Conservation (phyloP, 345 rosid species). For the Lepidium sativum region DNA sequence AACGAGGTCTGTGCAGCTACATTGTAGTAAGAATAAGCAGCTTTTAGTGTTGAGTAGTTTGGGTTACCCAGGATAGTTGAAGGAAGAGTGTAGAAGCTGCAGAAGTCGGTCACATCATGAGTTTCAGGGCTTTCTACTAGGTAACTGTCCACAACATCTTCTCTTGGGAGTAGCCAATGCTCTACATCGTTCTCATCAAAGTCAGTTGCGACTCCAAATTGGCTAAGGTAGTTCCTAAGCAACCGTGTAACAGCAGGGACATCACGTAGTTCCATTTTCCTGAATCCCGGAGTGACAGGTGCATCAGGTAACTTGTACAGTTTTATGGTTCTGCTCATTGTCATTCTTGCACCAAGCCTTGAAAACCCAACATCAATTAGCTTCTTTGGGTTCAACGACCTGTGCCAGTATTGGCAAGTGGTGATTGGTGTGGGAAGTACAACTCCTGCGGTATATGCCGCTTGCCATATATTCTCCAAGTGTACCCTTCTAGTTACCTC, state of each 20-base stretch:
- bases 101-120: slow-evolving; percentile 80
- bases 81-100: slow-evolving; percentile 96
- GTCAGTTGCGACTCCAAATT: slow-evolving; percentile 79
- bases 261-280: slow-evolving; percentile 80
- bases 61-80: slow-evolving; percentile 88
- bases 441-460: slow-evolving; percentile 91
- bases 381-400: slow-evolving; percentile 93
- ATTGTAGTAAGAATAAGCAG: slow-evolving; percentile 92
- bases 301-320: slow-evolving; percentile 76
- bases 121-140: slow-evolving; percentile 81
- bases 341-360: slow-evolving; percentile 86
- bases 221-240: slow-evolving; percentile 62
- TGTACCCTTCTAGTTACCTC: slow-evolving; percentile 92
- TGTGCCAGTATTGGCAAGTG: slow-evolving; percentile 93
- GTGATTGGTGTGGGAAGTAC: slow-evolving; percentile 86
- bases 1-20: slow-evolving; percentile 72
- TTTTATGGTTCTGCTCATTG: slow-evolving; percentile 90
- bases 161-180: slow-evolving; percentile 90
- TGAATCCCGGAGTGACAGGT: slow-evolving; percentile 78
- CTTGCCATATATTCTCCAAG: slow-evolving; percentile 92
- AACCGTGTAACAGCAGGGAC: slow-evolving; percentile 80
- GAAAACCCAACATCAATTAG: slow-evolving; percentile 96
- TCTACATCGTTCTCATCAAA: slow-evolving; percentile 78
- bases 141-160: slow-evolving; percentile 71
- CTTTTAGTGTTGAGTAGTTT: slow-evolving; percentile 63